These are phyloP conservation scores for Sambucus nigra DNA, from an alignment of 129 eudicot species.

Conservation along the genomic window DNA sequence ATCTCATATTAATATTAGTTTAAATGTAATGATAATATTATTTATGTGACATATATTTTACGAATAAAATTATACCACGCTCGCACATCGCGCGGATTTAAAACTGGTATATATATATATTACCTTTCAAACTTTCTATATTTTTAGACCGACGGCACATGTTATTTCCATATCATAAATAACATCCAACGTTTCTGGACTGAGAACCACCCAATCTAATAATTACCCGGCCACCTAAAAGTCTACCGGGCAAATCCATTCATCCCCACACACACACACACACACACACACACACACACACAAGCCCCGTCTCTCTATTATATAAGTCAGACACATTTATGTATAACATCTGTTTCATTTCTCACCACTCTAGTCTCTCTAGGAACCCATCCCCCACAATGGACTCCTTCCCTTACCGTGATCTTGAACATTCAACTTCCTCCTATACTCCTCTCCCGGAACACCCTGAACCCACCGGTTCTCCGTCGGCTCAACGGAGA, in stretches of 20 bases:
- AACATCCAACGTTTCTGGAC: too few relatives aligned
- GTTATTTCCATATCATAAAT: too few relatives aligned
- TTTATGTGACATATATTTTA: too few relatives aligned
- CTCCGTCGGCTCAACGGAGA: slow-evolving; percentile 20
- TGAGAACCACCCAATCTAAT: neutral
- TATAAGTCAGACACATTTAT: too few relatives aligned
- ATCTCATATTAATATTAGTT: too few relatives aligned
- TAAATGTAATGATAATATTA: too few relatives aligned
- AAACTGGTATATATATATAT: too few relatives aligned
- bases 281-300: too few relatives aligned
- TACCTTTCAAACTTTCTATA: too few relatives aligned
- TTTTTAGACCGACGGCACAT: too few relatives aligned
- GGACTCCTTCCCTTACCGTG: slow-evolving; percentile 19
- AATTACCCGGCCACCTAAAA: neutral
- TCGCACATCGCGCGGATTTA: too few relatives aligned
- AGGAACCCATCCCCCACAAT: slow-evolving; percentile 1
- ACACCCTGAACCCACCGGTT: slow-evolving; percentile 14
- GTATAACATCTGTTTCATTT: neutral
- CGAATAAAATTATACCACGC: too few relatives aligned
- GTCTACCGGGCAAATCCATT: neutral
- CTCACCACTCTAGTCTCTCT: neutral
- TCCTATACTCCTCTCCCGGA: slow-evolving; percentile 44
- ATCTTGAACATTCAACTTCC: slow-evolving; percentile 45
- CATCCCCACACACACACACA: neutral
- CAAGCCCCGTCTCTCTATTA: neutral